Conservation (phyloP, 2,329 filamentous ascomycete genomes). For the Cercospora sp. region DNA sequence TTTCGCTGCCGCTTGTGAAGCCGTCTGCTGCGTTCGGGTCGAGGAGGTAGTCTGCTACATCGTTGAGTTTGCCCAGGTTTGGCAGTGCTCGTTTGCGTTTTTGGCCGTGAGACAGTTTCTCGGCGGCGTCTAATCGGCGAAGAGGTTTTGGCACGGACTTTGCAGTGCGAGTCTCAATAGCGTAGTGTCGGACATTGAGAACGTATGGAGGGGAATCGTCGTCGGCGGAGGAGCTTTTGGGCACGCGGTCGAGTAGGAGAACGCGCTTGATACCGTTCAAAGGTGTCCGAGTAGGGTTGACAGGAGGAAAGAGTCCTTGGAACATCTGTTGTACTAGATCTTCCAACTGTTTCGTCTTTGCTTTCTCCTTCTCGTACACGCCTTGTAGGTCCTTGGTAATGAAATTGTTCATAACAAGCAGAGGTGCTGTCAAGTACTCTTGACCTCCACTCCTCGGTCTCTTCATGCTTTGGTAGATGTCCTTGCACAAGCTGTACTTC, state of each 20-base stretch:
- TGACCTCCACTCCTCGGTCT: conserved; percentile 76
- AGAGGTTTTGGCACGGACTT: conserved; percentile 78
- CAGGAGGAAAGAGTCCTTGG: conserved; percentile 92
- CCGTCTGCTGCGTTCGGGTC: conserved; percentile 73
- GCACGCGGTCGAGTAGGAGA: conserved; percentile 82
- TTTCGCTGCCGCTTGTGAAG: conserved; percentile 91
- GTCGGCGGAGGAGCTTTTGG: conserved; percentile 32
- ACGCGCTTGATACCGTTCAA: conserved; percentile 91
- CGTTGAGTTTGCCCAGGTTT: conserved; percentile 85
- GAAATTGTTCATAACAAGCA: conserved; percentile 99
- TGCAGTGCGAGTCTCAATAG: conserved; percentile 84
- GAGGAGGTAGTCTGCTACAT: conserved; percentile 92
- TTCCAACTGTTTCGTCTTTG: conserved; percentile 82
- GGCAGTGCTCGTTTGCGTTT: conserved; percentile 60
- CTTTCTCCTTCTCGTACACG: conserved; percentile 43
- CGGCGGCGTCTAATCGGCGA: conserved; percentile 78
- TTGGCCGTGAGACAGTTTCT: conserved; percentile 66
- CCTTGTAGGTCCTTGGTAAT: conserved; percentile 55
- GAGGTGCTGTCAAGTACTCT: conserved; percentile 79
- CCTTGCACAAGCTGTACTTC: conserved; percentile 90
- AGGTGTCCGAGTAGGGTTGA: conserved; percentile 86
- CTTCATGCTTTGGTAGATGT: conserved; percentile 79
- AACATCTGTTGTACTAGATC: conserved; percentile 90
- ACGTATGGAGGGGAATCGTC: conserved; percentile 58
- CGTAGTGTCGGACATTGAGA: conserved; percentile 88